Percentiles rank a stretch among this genome's conserved stretches.
These are phyloP conservation scores for Macrolepiota dolichaula DNA, from an alignment of 768 basidiomycete species.

Conservation along the genomic window DNA sequence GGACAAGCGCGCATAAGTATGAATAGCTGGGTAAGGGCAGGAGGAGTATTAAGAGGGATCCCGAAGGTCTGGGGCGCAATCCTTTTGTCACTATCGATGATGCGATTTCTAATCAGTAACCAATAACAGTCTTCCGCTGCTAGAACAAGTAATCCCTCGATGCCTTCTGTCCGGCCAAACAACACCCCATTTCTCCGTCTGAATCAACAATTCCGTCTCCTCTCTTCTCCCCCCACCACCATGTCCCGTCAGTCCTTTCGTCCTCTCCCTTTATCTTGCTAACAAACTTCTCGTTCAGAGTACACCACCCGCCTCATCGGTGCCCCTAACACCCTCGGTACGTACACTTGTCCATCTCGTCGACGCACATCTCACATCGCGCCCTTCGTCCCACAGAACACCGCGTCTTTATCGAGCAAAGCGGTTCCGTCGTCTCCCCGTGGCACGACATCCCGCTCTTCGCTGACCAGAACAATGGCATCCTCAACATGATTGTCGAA, in stretches of 20 bases:
- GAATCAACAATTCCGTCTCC: slow-evolving; percentile 58
- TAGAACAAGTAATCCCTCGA: slow-evolving; percentile 19
- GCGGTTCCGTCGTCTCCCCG: slow-evolving; percentile 76
- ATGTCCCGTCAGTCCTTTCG: slow-evolving; percentile 55
- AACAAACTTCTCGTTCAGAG: slow-evolving; percentile 33
- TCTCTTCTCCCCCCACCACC: slow-evolving; percentile 30
- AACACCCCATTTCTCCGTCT: slow-evolving; percentile 43
- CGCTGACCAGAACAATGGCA: slow-evolving; percentile 90
- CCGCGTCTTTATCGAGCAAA: slow-evolving; percentile 91
- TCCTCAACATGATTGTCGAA: slow-evolving; percentile 99
- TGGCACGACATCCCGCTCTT: slow-evolving; percentile 99
- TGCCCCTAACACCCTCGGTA: slow-evolving; percentile 92
- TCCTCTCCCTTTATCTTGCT: slow-evolving; percentile 16
- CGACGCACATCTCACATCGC: slow-evolving; percentile 18
- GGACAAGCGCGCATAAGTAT: background rate
- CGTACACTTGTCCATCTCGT: slow-evolving; percentile 20
- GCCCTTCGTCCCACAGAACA: slow-evolving; percentile 63
- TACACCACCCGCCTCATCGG: slow-evolving; percentile 78
- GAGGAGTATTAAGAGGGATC: background rate
- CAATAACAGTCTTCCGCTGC: slow-evolving; percentile 9
- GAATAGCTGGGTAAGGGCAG: background rate
- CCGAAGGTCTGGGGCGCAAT: background rate
- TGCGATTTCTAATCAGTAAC: slow-evolving; percentile 13
- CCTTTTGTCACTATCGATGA: slow-evolving; percentile 12
- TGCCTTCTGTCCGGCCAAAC: slow-evolving; percentile 35